A percentile compares a stretch with the other conserved stretches of the same genome.
These are phyloP conservation scores for Podospora pseudopauciseta DNA, from an alignment of 495 filamentous ascomycete species.

Conservation along the genomic window DNA sequence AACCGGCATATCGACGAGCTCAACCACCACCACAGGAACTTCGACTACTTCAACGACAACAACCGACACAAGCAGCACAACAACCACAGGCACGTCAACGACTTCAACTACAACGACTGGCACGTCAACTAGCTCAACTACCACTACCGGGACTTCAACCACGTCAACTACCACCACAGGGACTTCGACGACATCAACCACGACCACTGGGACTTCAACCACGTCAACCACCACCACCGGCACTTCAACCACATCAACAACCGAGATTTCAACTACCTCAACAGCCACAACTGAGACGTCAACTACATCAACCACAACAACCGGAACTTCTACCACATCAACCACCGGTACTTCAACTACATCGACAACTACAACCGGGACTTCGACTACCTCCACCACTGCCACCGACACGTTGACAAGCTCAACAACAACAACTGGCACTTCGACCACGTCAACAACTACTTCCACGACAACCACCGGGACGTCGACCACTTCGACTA, in stretches of 20 bases:
- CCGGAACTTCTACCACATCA: background rate
- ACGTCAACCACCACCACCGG: background rate
- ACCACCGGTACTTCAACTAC: background rate
- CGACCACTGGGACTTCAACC: background rate
- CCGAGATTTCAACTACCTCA: background rate
- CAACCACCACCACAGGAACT: background rate
- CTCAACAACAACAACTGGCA: background rate
- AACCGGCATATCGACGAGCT: background rate
- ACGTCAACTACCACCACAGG: background rate
- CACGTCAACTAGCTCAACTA: background rate
- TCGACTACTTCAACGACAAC: background rate
- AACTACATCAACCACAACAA: background rate
- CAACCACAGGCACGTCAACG: background rate
- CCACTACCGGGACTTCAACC: background rate
- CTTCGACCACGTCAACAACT: background rate
- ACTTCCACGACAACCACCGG: background rate
- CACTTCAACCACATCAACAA: no score
- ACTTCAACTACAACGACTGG: background rate
- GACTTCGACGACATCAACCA: background rate
- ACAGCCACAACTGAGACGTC: background rate
- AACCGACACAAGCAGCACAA: background rate
- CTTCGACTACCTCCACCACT: background rate
- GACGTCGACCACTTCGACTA: background rate
- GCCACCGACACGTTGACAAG: background rate
- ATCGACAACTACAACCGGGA: no score